phyloP scores from a whole-genome alignment of 108 stramenopile genomes.

The Asterionellopsis glacialis region DNA sequence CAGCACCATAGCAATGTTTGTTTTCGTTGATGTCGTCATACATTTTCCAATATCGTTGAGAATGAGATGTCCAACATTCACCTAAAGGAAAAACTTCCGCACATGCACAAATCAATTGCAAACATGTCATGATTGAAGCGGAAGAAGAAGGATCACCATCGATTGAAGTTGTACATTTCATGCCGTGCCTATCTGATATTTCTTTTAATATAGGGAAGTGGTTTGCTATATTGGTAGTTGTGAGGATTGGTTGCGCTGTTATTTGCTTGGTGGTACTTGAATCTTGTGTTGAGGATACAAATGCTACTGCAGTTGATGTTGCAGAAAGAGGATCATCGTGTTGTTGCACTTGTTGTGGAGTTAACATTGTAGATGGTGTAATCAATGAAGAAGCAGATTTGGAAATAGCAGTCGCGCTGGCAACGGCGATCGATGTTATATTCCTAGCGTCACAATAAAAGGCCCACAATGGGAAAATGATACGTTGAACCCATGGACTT shows the following conservation, averaged over 20 bases:
- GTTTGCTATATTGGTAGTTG: constrained; percentile 4
- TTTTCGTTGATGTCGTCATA: too few species aligned
- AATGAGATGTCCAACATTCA: constrained; percentile 59
- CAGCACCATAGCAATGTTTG: too few species aligned
- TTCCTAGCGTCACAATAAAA: constrained; percentile 8
- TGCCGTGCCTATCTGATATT: constrained; percentile 12
- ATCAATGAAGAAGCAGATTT: too few species aligned
- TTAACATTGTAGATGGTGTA: too few species aligned
- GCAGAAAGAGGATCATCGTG: too few species aligned
- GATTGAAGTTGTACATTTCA: constrained; percentile 3
- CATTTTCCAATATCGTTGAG: constrained; percentile 38
- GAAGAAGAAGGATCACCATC: constrained; percentile 7
- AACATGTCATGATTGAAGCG: constrained; percentile 20
- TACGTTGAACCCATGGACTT: not conserved
- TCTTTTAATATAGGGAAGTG: constrained; percentile 4
- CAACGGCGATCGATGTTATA: constrained; percentile 16
- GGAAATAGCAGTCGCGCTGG: not conserved
- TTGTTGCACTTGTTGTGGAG: too few species aligned
- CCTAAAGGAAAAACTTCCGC: constrained; percentile 72
- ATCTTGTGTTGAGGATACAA: not conserved
- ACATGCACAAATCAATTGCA: constrained; percentile 60
- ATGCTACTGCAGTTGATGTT: too few species aligned
- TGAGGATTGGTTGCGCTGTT: constrained; percentile 8
- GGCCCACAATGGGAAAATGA: not conserved
- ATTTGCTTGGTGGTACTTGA: constrained; percentile 3